These are phyloP conservation scores for Cnidoscolus chayamansa DNA, from an alignment of 441 rosid genomes.

Conservation along the genomic window DNA sequence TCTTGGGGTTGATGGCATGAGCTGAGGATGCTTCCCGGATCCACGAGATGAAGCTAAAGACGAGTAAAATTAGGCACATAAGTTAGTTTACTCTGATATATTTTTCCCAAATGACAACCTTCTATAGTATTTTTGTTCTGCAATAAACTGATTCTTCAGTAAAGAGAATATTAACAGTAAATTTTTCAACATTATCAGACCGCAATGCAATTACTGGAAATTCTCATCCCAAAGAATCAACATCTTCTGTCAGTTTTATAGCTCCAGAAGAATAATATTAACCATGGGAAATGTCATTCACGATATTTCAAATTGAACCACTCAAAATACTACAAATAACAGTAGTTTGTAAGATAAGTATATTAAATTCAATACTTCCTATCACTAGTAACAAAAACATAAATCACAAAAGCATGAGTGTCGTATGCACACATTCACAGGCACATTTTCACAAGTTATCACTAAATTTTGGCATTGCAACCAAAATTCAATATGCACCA, in stretches of 20 bases:
- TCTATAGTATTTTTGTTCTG: not conserved
- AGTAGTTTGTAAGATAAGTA: not conserved
- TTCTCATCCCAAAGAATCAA: not conserved
- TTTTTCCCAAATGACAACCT: not conserved
- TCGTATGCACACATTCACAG: not conserved
- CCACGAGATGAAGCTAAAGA: constrained; percentile 75
- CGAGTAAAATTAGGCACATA: constrained; percentile 6
- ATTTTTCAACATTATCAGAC: not conserved
- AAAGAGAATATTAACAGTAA: not conserved
- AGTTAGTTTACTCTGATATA: constrained; percentile 1
- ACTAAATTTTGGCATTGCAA: not conserved
- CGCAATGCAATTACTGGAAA: not conserved
- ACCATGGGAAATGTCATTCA: not conserved
- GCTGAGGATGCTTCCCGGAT: constrained; percentile 99
- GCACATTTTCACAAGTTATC: not conserved
- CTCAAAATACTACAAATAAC: not conserved
- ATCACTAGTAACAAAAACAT: not conserved
- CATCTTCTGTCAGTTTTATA: not conserved
- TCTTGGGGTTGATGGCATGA: constrained; percentile 94
- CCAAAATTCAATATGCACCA: not conserved
- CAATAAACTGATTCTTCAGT: constrained; percentile 1
- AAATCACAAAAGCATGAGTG: no score
- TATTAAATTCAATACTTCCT: not conserved
- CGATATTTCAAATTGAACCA: not conserved
- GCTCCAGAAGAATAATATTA: not conserved